A percentile compares a stretch with the other conserved stretches of the same genome.
Evolutionary conservation across 2,329 filamentous ascomycete species (phyloP).

Genomic region (Elsinoe arachidis): DNA sequence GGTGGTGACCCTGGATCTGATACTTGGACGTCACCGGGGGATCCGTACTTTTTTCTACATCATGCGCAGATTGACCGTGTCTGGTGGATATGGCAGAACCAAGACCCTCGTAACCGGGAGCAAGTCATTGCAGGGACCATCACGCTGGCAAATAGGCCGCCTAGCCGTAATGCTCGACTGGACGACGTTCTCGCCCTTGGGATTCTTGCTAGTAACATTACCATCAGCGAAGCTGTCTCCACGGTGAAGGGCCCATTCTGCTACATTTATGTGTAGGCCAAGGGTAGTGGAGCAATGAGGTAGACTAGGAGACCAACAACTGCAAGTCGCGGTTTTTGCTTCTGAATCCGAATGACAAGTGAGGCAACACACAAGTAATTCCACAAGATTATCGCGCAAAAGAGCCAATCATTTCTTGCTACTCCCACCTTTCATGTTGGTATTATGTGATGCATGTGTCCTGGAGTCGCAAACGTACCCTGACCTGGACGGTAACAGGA

Average conservation of each 20-base stretch:
- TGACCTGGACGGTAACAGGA: too few relatives aligned
- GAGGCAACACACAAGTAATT: too few relatives aligned
- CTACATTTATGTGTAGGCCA: slow-evolving; percentile 33
- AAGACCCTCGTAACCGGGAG: slow-evolving; percentile 29
- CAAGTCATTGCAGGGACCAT: slow-evolving; percentile 34
- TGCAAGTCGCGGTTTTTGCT: too few relatives aligned
- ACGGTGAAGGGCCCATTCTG: slow-evolving; percentile 38
- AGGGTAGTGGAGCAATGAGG: too few relatives aligned
- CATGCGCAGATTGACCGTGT: slow-evolving; percentile 41
- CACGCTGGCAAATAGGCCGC: slow-evolving; percentile 36
- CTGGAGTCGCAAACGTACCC: too few relatives aligned
- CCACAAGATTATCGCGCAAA: too few relatives aligned
- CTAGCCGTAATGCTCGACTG: slow-evolving; percentile 35
- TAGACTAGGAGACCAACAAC: too few relatives aligned
- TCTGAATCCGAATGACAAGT: too few relatives aligned
- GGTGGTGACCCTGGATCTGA: slow-evolving; percentile 40
- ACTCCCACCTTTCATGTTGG: too few relatives aligned
- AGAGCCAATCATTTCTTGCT: too few relatives aligned
- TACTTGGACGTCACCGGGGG: slow-evolving; percentile 36
- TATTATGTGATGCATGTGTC: too few relatives aligned
- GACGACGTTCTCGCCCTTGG: slow-evolving; percentile 35
- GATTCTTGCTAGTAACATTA: slow-evolving; percentile 28
- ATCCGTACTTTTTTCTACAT: slow-evolving; percentile 42
- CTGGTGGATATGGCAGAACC: slow-evolving; percentile 45
- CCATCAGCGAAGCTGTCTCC: slow-evolving; percentile 32